These are phyloP conservation scores for Boletus pseudo-olivaceus DNA, from an alignment of 768 basidiomycete species.

Conservation along the genomic window DNA sequence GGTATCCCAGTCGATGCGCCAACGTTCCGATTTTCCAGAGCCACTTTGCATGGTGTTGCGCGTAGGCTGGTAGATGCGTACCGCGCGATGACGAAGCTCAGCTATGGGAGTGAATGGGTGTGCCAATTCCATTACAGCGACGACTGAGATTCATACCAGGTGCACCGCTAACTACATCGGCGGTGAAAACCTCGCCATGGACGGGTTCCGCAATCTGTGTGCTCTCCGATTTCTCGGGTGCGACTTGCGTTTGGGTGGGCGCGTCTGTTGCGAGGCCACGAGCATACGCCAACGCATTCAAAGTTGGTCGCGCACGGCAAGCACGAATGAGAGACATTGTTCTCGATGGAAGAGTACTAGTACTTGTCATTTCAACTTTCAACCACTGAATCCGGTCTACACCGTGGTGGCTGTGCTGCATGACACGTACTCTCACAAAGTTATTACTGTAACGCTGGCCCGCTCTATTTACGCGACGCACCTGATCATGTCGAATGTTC, in stretches of 20 bases:
- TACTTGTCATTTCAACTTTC: neutral
- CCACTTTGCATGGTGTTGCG: slow-evolving; percentile 96
- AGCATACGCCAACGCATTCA: slow-evolving; percentile 9
- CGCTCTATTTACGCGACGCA: neutral
- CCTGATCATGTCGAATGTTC: neutral
- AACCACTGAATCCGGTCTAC: neutral
- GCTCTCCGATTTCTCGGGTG: slow-evolving; percentile 21
- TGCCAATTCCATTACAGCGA: neutral
- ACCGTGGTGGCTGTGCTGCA: slow-evolving; percentile 22
- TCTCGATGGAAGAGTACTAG: neutral
- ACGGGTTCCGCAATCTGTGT: slow-evolving; percentile 43
- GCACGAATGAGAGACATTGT: slow-evolving; percentile 57
- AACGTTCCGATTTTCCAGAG: slow-evolving; percentile 76
- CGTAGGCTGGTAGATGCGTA: slow-evolving; percentile 90
- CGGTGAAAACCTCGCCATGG: slow-evolving; percentile 62
- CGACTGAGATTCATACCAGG: slow-evolving; percentile 52
- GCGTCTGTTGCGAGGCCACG: slow-evolving; percentile 22
- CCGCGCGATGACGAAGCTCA: slow-evolving; percentile 81
- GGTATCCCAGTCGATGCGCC: slow-evolving; percentile 94
- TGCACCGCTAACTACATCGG: slow-evolving; percentile 83
- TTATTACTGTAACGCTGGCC: too few species aligned
- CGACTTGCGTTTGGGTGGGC: slow-evolving; percentile 21
- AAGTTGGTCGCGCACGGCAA: slow-evolving; percentile 31
- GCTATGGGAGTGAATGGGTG: slow-evolving; percentile 38
- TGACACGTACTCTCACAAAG: neutral